These are phyloP conservation scores for Gynandropsis gynandra DNA, from an alignment of 345 rosid species.

Conservation along the genomic window DNA sequence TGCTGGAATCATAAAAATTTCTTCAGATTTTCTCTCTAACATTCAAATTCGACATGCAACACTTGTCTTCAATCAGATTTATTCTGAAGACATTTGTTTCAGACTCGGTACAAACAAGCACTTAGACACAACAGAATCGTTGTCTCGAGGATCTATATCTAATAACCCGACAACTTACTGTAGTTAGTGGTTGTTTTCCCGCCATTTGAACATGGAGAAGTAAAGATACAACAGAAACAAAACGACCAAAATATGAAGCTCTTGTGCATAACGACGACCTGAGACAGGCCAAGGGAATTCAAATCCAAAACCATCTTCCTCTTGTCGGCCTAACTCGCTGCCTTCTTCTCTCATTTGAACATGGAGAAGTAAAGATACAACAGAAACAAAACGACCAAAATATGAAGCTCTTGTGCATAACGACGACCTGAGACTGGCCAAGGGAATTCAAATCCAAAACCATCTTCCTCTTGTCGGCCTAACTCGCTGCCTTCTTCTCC, in stretches of 20 bases:
- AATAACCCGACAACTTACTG: too few relatives aligned
- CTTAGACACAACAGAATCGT: too few relatives aligned
- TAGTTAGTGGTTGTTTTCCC: too few relatives aligned
- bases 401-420: constrained; percentile 22
- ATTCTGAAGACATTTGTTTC: too few relatives aligned
- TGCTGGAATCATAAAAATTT: too few relatives aligned
- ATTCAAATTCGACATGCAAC: too few relatives aligned
- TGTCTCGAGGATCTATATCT: too few relatives aligned
- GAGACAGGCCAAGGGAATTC: constrained; percentile 15
- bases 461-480: constrained; percentile 16
- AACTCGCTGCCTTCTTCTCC: constrained; percentile 19
- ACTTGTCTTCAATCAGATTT: too few relatives aligned
- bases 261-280: constrained; percentile 11
- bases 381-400: constrained; percentile 18
- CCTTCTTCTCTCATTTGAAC: constrained; percentile 14
- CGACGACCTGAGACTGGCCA: constrained; percentile 12
- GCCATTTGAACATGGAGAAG: constrained; percentile 3
- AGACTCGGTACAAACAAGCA: too few relatives aligned
- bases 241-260: constrained; percentile 24
- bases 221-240: constrained; percentile 19
- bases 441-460: constrained; percentile 15
- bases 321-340: constrained; percentile 19
- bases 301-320: constrained; percentile 15
- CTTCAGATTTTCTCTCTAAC: too few relatives aligned
- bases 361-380: constrained; percentile 18